Percentiles rank a stretch among this genome's conserved stretches.
These are phyloP conservation scores for Oryza glumipatula DNA, from an alignment of 176 grass and related monocot species.

Conservation along the genomic window DNA sequence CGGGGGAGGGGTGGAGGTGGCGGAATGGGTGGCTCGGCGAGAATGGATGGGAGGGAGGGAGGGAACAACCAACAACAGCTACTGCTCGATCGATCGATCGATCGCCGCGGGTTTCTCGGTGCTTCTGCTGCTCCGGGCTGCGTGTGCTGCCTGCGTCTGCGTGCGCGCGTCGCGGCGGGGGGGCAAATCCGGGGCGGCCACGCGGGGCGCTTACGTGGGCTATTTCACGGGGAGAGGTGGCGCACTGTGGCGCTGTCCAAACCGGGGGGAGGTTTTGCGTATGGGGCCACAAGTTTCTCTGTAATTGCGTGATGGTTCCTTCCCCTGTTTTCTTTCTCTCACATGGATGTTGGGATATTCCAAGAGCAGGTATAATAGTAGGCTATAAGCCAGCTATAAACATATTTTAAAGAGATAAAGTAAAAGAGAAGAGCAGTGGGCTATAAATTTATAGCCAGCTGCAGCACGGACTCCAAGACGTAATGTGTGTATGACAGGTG, in stretches of 20 bases:
- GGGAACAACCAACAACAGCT: too few species aligned
- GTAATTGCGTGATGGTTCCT: neutral
- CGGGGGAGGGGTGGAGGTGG: neutral
- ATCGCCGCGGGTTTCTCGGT: constrained; percentile 37
- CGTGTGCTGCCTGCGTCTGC: neutral
- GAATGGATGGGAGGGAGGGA: neutral
- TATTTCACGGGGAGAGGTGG: neutral
- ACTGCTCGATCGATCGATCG: too few species aligned
- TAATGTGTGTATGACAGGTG: too few species aligned
- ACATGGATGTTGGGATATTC: too few species aligned
- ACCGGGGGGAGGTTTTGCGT: neutral
- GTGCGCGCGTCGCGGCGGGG: neutral
- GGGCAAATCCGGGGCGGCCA: constrained; percentile 27
- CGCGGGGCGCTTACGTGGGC: constrained; percentile 56
- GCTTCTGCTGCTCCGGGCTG: neutral
- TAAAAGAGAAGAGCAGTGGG: too few species aligned
- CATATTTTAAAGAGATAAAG: too few species aligned
- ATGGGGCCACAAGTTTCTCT: neutral
- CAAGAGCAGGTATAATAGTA: too few species aligned
- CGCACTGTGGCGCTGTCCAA: neutral
- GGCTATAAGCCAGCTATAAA: too few species aligned
- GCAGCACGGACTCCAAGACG: too few species aligned
- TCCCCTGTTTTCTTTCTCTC: too few species aligned
- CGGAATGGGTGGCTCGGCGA: constrained; percentile 38
- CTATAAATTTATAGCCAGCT: too few species aligned